Base-by-base conservation (phyloP, 169 alveolate genomes). In the Plasmodium sp. region DNA sequence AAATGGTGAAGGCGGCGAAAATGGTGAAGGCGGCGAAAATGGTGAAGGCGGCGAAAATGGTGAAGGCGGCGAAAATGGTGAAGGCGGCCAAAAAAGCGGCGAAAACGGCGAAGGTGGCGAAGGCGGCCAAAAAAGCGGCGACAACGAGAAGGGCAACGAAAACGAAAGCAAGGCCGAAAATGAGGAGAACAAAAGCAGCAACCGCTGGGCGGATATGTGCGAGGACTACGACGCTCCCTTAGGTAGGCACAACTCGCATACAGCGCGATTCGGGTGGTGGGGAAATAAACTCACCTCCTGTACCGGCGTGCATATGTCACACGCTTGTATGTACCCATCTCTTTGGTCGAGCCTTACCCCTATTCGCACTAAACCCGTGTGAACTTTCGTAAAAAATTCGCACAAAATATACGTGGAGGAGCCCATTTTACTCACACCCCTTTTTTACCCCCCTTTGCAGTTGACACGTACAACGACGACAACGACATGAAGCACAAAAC, bases 181-280 rank as follows among this genome's bases (percentile, higher is more conserved):
- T 36, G 93, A 85, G 33, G 93, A 85, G 41, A 85, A 75, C 77
- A 85, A 85, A 43, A 85, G 93, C 39, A 85, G 93, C 67, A 85
- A 85, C 54, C 85, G 93, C 16, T 85, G 93, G 93, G 93, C 93
- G 41, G 93, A 85, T 43, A 85, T 85, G 93, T 85, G 93, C 43
- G 93, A 85, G 80, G 93, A 85, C 81, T 85, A 31, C 67, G 93
- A 85, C 43, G 84, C 93, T n/a, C 93, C 93, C 14, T 43, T 85
- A 85, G 93, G 93, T 85, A 85, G 18, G 22, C 14, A 31, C 43
- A 58, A 34, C 80, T 58, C n/a, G 27, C 10, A 34, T 83, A 56
- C 73, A 58, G 2, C 62, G 62, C 27, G 9, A 51, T 51, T 67
- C 6, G 16, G 1, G 77, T 67, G n/a, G 14, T 18, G 7, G n/a